Percentiles rank a stretch among this genome's conserved stretches.
Conservation (phyloP, 768 basidiomycete genomes). For the Boletus patriciae region DNA sequence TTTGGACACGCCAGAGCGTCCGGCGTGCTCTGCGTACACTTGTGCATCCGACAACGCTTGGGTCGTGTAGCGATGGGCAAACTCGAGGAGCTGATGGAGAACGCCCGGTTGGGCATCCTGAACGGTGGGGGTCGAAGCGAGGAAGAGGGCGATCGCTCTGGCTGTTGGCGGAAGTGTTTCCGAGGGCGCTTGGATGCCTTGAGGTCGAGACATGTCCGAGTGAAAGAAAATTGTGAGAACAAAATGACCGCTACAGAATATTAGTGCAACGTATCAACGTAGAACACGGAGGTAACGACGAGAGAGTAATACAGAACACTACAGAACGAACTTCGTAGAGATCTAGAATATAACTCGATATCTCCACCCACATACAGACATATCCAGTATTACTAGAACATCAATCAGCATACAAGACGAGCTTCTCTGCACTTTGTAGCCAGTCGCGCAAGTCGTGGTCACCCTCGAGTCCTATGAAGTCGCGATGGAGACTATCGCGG, state of each 20-base stretch:
- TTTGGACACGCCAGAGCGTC: slow-evolving; percentile 58
- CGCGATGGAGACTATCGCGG: slow-evolving; percentile 67
- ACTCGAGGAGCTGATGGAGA: slow-evolving; percentile 83
- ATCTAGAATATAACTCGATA: slow-evolving; percentile 29
- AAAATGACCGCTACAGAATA: slow-evolving; percentile 5
- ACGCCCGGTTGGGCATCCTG: slow-evolving; percentile 87
- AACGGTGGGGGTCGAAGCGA: slow-evolving; percentile 80
- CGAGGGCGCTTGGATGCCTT: slow-evolving; percentile 35
- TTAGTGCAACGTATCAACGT: slow-evolving; percentile 10
- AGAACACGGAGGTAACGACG: slow-evolving; percentile 1
- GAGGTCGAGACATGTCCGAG: slow-evolving; percentile 41
- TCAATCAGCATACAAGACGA: slow-evolving; percentile 79
- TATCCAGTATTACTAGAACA: slow-evolving; percentile 6
- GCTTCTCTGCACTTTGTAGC: slow-evolving; percentile 79
- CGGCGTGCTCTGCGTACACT: slow-evolving; percentile 86
- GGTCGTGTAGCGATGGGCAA: slow-evolving; percentile 79
- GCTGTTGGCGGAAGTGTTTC: slow-evolving; percentile 85
- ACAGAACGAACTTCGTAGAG: slow-evolving; percentile 25
- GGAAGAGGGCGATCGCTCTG: slow-evolving; percentile 76
- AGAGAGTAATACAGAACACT: slow-evolving; percentile 8
- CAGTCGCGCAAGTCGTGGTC: slow-evolving; percentile 68
- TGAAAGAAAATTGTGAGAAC: not conserved
- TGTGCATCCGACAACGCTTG: slow-evolving; percentile 83
- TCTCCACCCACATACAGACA: slow-evolving; percentile 8
- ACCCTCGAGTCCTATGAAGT: slow-evolving; percentile 59